Conservation (phyloP, 345 rosid species). For the Eucalyptus sideroxylon region DNA sequence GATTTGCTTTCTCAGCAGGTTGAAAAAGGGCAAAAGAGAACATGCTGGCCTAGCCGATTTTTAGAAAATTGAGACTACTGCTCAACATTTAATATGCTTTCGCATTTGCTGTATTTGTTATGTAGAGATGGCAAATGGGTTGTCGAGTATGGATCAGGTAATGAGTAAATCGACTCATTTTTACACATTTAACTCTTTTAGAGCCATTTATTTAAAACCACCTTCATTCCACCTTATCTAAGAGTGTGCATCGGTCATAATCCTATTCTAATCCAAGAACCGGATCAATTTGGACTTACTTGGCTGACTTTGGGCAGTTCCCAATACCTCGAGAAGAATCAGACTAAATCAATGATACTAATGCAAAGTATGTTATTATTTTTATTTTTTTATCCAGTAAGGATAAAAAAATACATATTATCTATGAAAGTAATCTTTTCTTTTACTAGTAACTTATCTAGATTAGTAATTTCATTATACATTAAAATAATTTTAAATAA, state of each 20-base stretch:
- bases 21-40: background rate
- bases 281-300: background rate
- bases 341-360: background rate
- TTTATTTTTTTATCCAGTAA: background rate
- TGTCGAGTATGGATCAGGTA: background rate
- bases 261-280: background rate
- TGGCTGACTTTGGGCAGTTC: background rate
- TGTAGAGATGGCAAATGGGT: background rate
- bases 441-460: background rate
- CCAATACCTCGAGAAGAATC: background rate
- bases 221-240: background rate
- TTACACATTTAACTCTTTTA: background rate
- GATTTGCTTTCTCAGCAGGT: background rate
- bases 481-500: background rate
- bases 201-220: background rate
- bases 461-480: background rate
- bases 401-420: background rate
- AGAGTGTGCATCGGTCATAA: background rate
- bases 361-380: background rate
- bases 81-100: background rate
- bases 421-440: background rate
- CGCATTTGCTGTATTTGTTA: background rate
- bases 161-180: background rate
- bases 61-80: background rate
- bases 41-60: background rate